A percentile compares a stretch with the other conserved stretches of the same genome.
phyloP scores from a whole-genome alignment of 1,139 yeast species.

The Pichia terricola region DNA sequence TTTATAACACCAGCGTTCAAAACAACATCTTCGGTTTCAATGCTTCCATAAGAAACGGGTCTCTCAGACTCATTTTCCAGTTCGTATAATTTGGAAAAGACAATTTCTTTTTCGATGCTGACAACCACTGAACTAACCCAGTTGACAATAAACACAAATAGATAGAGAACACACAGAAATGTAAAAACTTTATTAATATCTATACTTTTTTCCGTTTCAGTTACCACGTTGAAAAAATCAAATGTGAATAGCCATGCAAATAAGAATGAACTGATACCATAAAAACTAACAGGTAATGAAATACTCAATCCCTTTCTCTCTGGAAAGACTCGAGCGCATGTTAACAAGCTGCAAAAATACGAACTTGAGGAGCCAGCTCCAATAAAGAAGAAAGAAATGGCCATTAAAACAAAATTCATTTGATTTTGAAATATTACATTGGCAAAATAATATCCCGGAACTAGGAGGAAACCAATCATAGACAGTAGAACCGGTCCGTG shows the following conservation, averaged over 20 bases:
- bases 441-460: conserved; percentile 63
- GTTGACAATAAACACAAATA: conserved; percentile 45
- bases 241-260: conserved; percentile 47
- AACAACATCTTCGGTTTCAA: conserved; percentile 1
- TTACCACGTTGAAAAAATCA: conserved; percentile 27
- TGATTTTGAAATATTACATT: conserved; percentile 22
- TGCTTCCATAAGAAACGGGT: not conserved
- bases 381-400: conserved; percentile 42
- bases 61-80: conserved; percentile 6
- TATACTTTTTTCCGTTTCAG: conserved; percentile 25
- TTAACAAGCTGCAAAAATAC: conserved; percentile 66
- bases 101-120: conserved; percentile 47
- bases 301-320: conserved; percentile 69
- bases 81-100: conserved; percentile 26
- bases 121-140: conserved; percentile 58
- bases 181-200: conserved; percentile 47
- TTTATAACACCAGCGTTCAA: conserved; percentile 10
- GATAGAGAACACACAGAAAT: conserved; percentile 48
- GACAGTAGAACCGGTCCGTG: conserved; percentile 77
- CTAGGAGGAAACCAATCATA: conserved; percentile 49
- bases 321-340: conserved; percentile 80
- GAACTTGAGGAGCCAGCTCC: conserved; percentile 79
- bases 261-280: conserved; percentile 69
- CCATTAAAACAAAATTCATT: conserved; percentile 24
- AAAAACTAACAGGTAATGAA: conserved; percentile 79